Percentiles rank a stretch among this genome's conserved stretches.
Conservation (phyloP, 805 yeast species). For the Ascoidea rubescens region DNA sequence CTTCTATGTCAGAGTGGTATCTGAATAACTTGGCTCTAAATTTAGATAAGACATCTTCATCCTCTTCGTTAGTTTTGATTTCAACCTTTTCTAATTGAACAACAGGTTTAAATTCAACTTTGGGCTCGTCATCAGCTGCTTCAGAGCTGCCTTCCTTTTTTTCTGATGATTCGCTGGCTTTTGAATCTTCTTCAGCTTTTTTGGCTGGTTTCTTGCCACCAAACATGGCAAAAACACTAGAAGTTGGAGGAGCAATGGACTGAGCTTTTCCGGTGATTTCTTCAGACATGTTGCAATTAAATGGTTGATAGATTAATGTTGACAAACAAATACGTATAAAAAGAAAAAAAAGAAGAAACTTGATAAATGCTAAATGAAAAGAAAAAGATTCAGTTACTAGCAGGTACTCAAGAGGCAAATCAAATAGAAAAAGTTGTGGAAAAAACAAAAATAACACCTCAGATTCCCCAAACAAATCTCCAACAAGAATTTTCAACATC, state of each 20-base stretch:
- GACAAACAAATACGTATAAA: too few relatives aligned
- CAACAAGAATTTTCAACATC: too few relatives aligned
- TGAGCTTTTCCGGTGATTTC: constrained; percentile 14
- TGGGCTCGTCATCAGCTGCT: constrained; percentile 20
- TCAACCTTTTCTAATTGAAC: constrained; percentile 93
- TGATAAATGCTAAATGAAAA: too few relatives aligned
- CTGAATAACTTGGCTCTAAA: constrained; percentile 92
- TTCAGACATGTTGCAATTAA: neutral
- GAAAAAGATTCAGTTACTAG: too few relatives aligned
- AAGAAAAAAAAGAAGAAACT: too few relatives aligned
- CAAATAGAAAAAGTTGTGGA: too few relatives aligned
- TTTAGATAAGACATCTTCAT: constrained; percentile 72
- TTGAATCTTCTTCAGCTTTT: constrained; percentile 24
- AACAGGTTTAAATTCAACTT: constrained; percentile 92
- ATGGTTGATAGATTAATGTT: too few relatives aligned
- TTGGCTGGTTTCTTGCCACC: constrained; percentile 77
- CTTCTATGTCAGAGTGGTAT: constrained; percentile 70
- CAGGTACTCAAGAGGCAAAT: too few relatives aligned
- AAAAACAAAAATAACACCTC: too few relatives aligned
- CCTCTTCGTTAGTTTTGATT: constrained; percentile 89
- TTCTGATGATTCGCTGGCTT: constrained; percentile 18
- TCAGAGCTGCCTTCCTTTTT: constrained; percentile 15
- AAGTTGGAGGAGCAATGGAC: constrained; percentile 44
- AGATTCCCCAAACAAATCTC: too few relatives aligned
- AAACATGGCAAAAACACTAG: constrained; percentile 88